These are phyloP conservation scores for Brasenia schreberi DNA, from an alignment of 164 flowering plant species.

Conservation along the genomic window DNA sequence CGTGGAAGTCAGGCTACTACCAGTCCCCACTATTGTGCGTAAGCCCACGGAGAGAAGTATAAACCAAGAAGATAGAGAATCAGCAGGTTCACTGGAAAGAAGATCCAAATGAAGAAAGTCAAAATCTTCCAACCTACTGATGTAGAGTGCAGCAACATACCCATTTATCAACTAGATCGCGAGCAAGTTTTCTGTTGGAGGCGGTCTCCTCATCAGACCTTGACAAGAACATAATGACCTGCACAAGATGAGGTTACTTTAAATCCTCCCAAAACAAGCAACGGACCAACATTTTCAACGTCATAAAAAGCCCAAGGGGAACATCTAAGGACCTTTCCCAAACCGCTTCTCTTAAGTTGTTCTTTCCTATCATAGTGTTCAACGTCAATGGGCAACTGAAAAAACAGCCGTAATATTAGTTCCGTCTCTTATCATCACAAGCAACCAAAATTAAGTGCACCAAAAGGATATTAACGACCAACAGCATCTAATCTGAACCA, in stretches of 20 bases:
- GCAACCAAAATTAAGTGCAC: background rate
- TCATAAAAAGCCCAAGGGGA: background rate
- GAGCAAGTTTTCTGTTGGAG: constrained; percentile 80
- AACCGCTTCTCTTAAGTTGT: constrained; percentile 81
- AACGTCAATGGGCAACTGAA: constrained; percentile 74
- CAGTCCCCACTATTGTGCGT: too few species aligned
- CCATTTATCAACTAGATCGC: constrained; percentile 98
- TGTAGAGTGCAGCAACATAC: constrained; percentile 21
- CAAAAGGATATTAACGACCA: background rate
- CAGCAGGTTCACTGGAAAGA: background rate
- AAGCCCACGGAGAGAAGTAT: too few species aligned
- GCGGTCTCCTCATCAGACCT: constrained; percentile 92
- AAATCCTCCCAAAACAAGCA: background rate
- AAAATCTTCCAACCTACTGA: background rate
- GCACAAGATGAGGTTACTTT: constrained; percentile 3
- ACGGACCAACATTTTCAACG: background rate
- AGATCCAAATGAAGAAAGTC: background rate
- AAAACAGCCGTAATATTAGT: background rate
- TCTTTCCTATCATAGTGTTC: constrained; percentile 83
- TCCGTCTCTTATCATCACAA: background rate
- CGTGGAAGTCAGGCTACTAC: too few species aligned
- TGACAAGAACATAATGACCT: constrained; percentile 98
- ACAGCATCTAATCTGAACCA: too few species aligned
- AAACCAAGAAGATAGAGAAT: background rate
- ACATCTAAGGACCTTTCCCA: constrained; percentile 50